A percentile compares a stretch with the other conserved stretches of the same genome.
phyloP scores from a whole-genome alignment of 2,329 filamentous ascomycete species.

The Sclerotinia borealis region DNA sequence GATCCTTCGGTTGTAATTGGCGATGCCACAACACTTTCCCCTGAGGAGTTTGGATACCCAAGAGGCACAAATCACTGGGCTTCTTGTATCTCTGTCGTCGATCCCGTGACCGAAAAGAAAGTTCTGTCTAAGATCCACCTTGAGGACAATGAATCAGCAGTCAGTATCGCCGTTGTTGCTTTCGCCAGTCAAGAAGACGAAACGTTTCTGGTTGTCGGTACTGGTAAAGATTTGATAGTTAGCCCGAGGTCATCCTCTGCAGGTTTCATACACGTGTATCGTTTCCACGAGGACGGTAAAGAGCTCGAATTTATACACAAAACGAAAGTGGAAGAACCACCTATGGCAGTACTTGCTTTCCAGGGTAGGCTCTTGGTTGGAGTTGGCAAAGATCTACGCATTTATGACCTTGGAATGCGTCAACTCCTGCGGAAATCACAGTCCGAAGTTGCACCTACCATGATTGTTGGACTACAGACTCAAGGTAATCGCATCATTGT shows the following conservation, averaged over 20 bases:
- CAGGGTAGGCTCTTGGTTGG: constrained; percentile 86
- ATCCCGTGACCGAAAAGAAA: constrained; percentile 68
- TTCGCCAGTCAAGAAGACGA: constrained; percentile 89
- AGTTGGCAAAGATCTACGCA: constrained; percentile 71
- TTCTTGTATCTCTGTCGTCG: constrained; percentile 88
- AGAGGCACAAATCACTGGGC: constrained; percentile 83
- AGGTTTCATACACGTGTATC: constrained; percentile 88
- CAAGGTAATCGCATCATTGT: constrained; percentile 89
- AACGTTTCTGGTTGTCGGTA: constrained; percentile 87
- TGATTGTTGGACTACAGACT: constrained; percentile 84
- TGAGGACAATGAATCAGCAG: constrained; percentile 83
- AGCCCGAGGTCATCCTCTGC: constrained; percentile 68
- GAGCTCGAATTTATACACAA: constrained; percentile 94
- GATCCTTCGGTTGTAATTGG: constrained; percentile 68
- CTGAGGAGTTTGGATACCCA: constrained; percentile 85
- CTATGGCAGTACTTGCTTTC: constrained; percentile 85
- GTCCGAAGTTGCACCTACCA: constrained; percentile 67
- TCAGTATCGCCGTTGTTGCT: constrained; percentile 75
- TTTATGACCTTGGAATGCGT: constrained; percentile 91
- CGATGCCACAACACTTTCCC: constrained; percentile 62
- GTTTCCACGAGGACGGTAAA: constrained; percentile 79
- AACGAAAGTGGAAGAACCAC: constrained; percentile 84
- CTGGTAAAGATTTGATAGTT: constrained; percentile 81
- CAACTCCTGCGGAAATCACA: constrained; percentile 90
- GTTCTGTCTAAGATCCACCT: constrained; percentile 76